A percentile compares a stretch with the other conserved stretches of the same genome.
phyloP scores from a whole-genome alignment of 371 early-diverging fungal genomes.

The Syncephalastrum sp. region DNA sequence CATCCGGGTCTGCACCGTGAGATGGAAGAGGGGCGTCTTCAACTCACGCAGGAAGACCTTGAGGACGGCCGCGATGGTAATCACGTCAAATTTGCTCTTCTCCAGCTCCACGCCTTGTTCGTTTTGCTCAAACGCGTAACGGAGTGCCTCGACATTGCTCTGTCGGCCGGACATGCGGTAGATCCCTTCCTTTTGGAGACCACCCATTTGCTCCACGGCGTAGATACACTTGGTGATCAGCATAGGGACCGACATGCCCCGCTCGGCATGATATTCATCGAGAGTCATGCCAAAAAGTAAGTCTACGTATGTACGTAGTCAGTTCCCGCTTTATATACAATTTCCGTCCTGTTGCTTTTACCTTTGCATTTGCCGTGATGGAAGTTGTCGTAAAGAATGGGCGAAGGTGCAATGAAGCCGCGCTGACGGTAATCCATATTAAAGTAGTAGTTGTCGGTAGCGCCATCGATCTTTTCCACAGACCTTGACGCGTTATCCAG shows the following conservation, averaged over 20 bases:
- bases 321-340: no score
- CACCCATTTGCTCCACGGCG: conserved; percentile 62
- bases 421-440: conserved; percentile 41
- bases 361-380: conserved; percentile 39
- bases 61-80: conserved; percentile 60
- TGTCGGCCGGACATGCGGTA: conserved; percentile 72
- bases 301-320: conserved; percentile 24
- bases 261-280: conserved; percentile 40
- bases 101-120: conserved; percentile 48
- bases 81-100: conserved; percentile 46
- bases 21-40: conserved; percentile 59
- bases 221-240: conserved; percentile 53
- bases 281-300: conserved; percentile 61
- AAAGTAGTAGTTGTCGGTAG: conserved; percentile 30
- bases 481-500: conserved; percentile 17
- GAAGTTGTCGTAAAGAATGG: conserved; percentile 51
- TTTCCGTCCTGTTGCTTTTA: conserved; percentile 6
- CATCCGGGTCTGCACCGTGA: conserved; percentile 49
- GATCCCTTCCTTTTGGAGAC: conserved; percentile 67
- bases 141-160: conserved; percentile 54
- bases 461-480: conserved; percentile 29
- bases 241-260: conserved; percentile 50
- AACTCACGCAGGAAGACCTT: conserved; percentile 67
- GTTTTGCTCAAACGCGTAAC: conserved; percentile 52
- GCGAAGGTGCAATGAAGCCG: conserved; percentile 38